phyloP scores from a whole-genome alignment of 768 basidiomycete species.

The Suillus luteus region DNA sequence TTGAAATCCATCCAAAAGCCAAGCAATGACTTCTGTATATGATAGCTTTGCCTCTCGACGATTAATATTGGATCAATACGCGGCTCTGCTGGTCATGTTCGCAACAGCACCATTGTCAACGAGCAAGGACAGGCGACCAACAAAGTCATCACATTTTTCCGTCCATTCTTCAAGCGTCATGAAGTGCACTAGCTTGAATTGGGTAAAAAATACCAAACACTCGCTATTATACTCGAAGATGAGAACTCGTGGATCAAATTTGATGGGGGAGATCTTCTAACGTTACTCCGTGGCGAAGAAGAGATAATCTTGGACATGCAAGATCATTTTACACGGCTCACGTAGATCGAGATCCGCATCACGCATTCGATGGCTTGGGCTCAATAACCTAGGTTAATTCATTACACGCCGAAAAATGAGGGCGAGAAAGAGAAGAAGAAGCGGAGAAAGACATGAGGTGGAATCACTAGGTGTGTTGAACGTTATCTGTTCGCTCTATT shows the following conservation, averaged over 20 bases:
- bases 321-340: slow-evolving; percentile 14
- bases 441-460: slow-evolving; percentile 3
- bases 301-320: slow-evolving; percentile 11
- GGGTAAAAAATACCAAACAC: slow-evolving; percentile 11
- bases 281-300: neutral
- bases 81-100: slow-evolving; percentile 14
- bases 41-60: neutral
- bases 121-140: slow-evolving; percentile 10
- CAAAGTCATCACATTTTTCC: slow-evolving; percentile 14
- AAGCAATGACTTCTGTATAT: too few species aligned
- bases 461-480: slow-evolving; percentile 4
- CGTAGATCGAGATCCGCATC: slow-evolving; percentile 13
- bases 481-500: neutral
- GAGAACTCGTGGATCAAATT: too few species aligned
- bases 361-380: slow-evolving; percentile 11
- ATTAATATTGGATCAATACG: neutral
- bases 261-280: too few species aligned
- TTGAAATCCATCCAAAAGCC: too few species aligned
- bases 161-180: slow-evolving; percentile 14
- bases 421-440: slow-evolving; percentile 11
- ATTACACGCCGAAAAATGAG: slow-evolving; percentile 14
- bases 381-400: slow-evolving; percentile 11
- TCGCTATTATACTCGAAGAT: slow-evolving; percentile 2
- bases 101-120: slow-evolving; percentile 10
- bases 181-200: slow-evolving; percentile 9